Conservation (phyloP, 2,329 filamentous ascomycete genomes). For the Pezicula neosporulosa region DNA sequence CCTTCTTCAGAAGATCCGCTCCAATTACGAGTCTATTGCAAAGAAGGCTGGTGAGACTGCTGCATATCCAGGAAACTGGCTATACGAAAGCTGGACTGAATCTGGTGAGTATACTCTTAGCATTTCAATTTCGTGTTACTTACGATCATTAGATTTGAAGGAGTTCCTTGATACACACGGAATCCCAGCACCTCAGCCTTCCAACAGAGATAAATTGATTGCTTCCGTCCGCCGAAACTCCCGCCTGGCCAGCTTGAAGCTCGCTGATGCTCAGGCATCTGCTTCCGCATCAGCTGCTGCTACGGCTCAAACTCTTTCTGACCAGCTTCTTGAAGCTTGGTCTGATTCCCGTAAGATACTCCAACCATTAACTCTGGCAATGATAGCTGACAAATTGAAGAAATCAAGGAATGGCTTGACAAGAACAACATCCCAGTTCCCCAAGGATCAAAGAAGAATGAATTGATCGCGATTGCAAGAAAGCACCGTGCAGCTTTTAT, state of each 20-base stretch:
- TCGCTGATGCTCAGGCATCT: constrained; percentile 56
- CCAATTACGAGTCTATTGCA: constrained; percentile 76
- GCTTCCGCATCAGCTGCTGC: constrained; percentile 63
- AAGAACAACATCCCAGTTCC: constrained; percentile 87
- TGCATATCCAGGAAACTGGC: constrained; percentile 91
- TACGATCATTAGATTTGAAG: constrained; percentile 65
- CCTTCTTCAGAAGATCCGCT: constrained; percentile 71
- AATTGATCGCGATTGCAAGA: constrained; percentile 84
- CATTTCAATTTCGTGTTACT: background rate
- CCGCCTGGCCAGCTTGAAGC: constrained; percentile 68
- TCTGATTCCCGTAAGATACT: constrained; percentile 57
- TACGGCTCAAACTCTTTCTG: constrained; percentile 72
- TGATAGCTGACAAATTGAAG: constrained; percentile 22
- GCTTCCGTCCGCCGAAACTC: constrained; percentile 89
- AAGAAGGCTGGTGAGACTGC: constrained; percentile 72
- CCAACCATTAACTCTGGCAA: background rate
- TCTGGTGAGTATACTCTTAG: constrained; percentile 41
- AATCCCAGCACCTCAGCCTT: constrained; percentile 80
- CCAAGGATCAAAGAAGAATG: constrained; percentile 83
- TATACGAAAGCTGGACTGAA: constrained; percentile 85
- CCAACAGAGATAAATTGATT: constrained; percentile 81
- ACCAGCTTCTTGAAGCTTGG: constrained; percentile 87
- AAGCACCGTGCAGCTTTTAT: constrained; percentile 75
- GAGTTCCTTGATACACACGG: constrained; percentile 89
- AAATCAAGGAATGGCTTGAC: constrained; percentile 91